Conservation (phyloP, 2,329 filamentous ascomycete species). For the Colletotrichum chrysophilum region DNA sequence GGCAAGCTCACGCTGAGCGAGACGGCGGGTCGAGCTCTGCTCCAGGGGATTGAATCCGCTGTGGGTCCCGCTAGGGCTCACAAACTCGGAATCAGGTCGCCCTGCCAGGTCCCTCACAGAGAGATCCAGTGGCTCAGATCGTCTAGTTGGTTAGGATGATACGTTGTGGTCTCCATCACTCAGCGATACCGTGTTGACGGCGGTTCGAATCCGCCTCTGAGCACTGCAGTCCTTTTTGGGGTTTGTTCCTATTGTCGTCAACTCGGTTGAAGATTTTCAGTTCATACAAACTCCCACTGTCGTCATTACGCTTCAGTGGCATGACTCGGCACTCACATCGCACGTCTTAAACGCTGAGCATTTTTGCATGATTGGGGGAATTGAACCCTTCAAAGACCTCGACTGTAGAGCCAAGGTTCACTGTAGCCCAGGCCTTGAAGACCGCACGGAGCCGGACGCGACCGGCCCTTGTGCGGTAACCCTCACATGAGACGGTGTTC, state of each 20-base stretch:
- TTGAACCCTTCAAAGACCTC: background rate
- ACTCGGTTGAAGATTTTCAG: background rate
- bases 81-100: fast-evolving
- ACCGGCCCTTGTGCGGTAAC: background rate
- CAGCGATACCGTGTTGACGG: slow-evolving; percentile 20
- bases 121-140: slow-evolving; percentile 14
- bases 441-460: background rate
- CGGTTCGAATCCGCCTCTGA: slow-evolving; percentile 22
- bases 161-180: slow-evolving; percentile 20
- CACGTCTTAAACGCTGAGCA: background rate
- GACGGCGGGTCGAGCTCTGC: no score
- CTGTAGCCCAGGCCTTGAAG: fast-evolving
- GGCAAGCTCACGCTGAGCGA: background rate
- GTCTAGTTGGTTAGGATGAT: slow-evolving; percentile 23
- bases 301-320: background rate
- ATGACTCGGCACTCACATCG: background rate
- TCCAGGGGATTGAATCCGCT: background rate
- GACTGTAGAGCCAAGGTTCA: background rate
- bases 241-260: background rate
- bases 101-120: background rate
- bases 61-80: slow-evolving; percentile 10
- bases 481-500: background rate
- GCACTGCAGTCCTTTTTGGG: background rate
- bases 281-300: background rate
- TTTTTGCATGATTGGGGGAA: fast-evolving